Conservation (phyloP, 352 stramenopile species). For the Plasmopara muralis region DNA sequence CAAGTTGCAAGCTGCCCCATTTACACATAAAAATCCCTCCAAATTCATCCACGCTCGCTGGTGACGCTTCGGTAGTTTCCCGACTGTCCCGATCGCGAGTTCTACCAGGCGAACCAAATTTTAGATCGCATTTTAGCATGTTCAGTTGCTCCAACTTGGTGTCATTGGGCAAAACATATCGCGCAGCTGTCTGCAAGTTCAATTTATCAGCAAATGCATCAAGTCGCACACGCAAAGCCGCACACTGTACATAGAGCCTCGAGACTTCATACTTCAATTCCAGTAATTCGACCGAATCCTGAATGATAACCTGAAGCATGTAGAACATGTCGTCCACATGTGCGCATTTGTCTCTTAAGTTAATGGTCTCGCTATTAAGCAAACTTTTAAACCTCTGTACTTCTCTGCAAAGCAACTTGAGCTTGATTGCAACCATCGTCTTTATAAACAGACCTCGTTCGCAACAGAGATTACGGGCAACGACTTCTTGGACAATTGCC, state of each 20-base stretch:
- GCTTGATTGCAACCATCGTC: conserved; percentile 23
- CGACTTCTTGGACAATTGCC: conserved; percentile 33
- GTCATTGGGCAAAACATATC: conserved; percentile 8
- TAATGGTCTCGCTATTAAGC: neutral
- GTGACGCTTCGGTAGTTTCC: conserved; percentile 17
- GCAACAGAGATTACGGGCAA: conserved; percentile 31
- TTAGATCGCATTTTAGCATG: conserved; percentile 1
- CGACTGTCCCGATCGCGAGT: neutral
- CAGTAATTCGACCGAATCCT: conserved; percentile 9
- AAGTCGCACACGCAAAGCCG: conserved; percentile 6
- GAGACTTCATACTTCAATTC: conserved; percentile 18
- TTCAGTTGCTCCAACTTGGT: conserved; percentile 8
- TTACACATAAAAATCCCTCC: conserved; percentile 10
- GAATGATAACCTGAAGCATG: conserved; percentile 21
- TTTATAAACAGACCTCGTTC: conserved; percentile 31
- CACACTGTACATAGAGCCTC: conserved; percentile 7
- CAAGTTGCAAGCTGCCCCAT: conserved; percentile 15
- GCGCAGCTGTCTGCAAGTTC: conserved; percentile 6
- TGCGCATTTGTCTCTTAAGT: conserved; percentile 7
- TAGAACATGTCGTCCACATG: conserved; percentile 23
- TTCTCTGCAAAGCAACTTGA: conserved; percentile 16
- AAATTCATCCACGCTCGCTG: conserved; percentile 16
- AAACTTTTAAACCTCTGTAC: conserved; percentile 3
- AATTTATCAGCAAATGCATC: conserved; percentile 16
- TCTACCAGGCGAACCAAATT: conserved; percentile 6